Percentiles rank a stretch among this genome's conserved stretches.
phyloP scores from a whole-genome alignment of 2,329 filamentous ascomycete species.

The Sordariomycetes sp. region DNA sequence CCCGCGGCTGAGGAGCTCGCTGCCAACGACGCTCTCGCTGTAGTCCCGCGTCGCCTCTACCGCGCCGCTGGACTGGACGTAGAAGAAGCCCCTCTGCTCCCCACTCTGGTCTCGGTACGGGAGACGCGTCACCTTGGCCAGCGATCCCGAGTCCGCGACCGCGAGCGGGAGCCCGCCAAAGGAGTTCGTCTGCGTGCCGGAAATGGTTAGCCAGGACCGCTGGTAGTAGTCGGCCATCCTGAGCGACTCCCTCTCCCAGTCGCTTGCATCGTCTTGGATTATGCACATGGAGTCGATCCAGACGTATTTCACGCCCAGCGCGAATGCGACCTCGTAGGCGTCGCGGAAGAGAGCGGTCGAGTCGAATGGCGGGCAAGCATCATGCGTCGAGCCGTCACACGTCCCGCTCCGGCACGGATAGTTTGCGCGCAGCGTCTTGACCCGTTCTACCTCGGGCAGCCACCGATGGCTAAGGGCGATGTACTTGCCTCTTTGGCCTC shows the following conservation, averaged over 20 bases:
- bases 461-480: background rate
- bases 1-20: conserved; percentile 4
- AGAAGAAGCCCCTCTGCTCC: conserved; percentile 6
- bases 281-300: conserved; percentile 17
- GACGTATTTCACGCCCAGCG: conserved; percentile 5
- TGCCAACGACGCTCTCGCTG: background rate
- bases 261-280: conserved; percentile 11
- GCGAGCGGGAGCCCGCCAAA: background rate
- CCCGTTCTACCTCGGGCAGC: background rate
- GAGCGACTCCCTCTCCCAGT: conserved; percentile 12
- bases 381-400: background rate
- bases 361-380: background rate
- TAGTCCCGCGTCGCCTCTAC: background rate
- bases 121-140: conserved; percentile 3
- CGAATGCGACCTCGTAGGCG: background rate
- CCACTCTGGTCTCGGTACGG: conserved; percentile 4
- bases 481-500: background rate
- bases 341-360: background rate
- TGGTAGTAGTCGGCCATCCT: conserved; percentile 1
- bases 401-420: background rate
- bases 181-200: background rate
- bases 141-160: conserved; percentile 1
- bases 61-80: conserved; percentile 1
- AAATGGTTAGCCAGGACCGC: background rate
- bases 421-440: background rate